These are phyloP conservation scores for Aciculosporium take DNA, from an alignment of 2,329 filamentous ascomycete species.

Conservation along the genomic window DNA sequence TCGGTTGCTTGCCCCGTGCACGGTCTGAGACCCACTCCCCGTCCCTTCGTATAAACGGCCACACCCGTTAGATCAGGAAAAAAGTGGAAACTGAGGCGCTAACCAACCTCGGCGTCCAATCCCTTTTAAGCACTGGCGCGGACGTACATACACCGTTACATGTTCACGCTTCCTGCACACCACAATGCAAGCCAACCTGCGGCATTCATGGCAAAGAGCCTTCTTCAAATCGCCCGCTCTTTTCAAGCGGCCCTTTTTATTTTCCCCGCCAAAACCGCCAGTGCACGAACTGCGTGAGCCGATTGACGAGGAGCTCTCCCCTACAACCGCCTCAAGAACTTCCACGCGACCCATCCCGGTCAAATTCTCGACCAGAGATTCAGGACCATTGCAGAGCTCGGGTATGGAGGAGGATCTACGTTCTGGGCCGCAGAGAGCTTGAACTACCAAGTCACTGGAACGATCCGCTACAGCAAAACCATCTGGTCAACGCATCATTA, in stretches of 20 bases:
- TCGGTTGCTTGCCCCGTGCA: no score
- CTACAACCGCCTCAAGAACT: slow-evolving; percentile 6
- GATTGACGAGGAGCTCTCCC: slow-evolving; percentile 11
- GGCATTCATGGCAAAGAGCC: no score
- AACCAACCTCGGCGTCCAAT: no score
- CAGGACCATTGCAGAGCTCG: slow-evolving; percentile 21
- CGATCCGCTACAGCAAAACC: slow-evolving; percentile 6
- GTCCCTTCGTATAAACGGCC: no score
- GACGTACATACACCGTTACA: no score
- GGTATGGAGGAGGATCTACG: slow-evolving; percentile 21
- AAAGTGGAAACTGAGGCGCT: no score
- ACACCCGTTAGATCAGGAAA: no score
- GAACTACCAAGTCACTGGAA: not conserved
- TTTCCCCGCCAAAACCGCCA: not conserved
- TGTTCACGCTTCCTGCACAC: no score
- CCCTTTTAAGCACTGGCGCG: no score
- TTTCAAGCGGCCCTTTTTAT: not conserved
- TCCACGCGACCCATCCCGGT: slow-evolving; percentile 9
- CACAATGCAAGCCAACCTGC: no score
- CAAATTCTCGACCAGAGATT: slow-evolving; percentile 20
- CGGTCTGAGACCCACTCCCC: no score
- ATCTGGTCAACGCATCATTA: not conserved
- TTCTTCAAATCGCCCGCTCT: no score
- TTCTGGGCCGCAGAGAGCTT: slow-evolving; percentile 22
- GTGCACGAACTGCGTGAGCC: not conserved